Percentiles rank a stretch among this genome's conserved stretches.
phyloP scores from a whole-genome alignment of 1,284 basidiomycete genomes.

The Trichosporon ovoides region DNA sequence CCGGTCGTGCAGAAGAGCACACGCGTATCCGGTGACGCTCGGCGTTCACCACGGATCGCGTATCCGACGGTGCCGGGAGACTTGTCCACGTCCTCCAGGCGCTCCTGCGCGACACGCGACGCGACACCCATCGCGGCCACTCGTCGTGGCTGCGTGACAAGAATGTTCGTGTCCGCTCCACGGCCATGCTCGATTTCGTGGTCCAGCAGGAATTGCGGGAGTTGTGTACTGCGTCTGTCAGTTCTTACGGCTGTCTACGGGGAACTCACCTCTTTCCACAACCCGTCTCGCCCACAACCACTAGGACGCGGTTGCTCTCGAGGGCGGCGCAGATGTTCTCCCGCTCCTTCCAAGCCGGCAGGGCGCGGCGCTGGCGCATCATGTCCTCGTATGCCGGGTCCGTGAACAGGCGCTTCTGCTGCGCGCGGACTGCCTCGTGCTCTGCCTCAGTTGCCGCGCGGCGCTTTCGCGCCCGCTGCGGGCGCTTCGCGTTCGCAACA shows the following conservation, averaged over 20 bases:
- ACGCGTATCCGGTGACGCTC: slow-evolving; percentile 62
- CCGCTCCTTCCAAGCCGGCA: slow-evolving; percentile 71
- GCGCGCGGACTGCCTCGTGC: slow-evolving; percentile 55
- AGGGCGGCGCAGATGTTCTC: slow-evolving; percentile 62
- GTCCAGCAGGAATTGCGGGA: slow-evolving; percentile 85
- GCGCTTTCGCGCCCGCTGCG: slow-evolving; percentile 12
- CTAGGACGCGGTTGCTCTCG: slow-evolving; percentile 61
- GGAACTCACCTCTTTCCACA: slow-evolving; percentile 93
- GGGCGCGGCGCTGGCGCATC: slow-evolving; percentile 55
- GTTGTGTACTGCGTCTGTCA: too few species aligned
- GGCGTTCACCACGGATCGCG: slow-evolving; percentile 83
- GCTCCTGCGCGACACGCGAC: slow-evolving; percentile 76
- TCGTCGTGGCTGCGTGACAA: slow-evolving; percentile 85
- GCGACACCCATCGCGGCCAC: slow-evolving; percentile 87
- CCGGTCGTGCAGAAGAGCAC: slow-evolving; percentile 90
- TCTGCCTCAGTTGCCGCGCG: slow-evolving; percentile 58
- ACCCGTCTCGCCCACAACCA: slow-evolving; percentile 78
- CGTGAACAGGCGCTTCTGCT: slow-evolving; percentile 51
- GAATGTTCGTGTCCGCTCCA: slow-evolving; percentile 68
- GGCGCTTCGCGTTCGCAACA: slow-evolving; percentile 7
- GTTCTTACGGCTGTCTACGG: too few species aligned
- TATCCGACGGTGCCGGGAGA: slow-evolving; percentile 70
- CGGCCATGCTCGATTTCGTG: slow-evolving; percentile 60
- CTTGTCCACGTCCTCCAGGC: slow-evolving; percentile 62
- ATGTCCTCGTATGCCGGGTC: slow-evolving; percentile 59